A percentile compares a stretch with the other conserved stretches of the same genome.
phyloP scores from a whole-genome alignment of 108 stramenopile species.

The Mayamaea pseudoterrestris region DNA sequence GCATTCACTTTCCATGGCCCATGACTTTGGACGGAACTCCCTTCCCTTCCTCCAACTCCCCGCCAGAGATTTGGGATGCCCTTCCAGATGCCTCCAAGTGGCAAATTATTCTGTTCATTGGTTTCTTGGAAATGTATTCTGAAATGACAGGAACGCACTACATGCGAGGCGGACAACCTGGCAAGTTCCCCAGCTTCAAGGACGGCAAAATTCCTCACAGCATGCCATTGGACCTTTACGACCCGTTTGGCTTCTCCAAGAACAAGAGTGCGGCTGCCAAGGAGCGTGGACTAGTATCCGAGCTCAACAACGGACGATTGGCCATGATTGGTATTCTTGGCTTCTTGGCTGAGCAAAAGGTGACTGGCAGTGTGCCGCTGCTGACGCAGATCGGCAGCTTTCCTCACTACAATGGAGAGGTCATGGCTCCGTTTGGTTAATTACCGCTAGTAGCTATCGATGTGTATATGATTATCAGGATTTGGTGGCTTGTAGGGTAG shows the following conservation, averaged over 20 bases:
- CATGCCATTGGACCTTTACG: constrained; percentile 65
- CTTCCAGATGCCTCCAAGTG: constrained; percentile 75
- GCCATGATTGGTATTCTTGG: constrained; percentile 78
- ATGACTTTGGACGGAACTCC: constrained; percentile 51
- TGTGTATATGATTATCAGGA: too few species aligned
- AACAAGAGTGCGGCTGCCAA: constrained; percentile 48
- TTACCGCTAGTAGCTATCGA: too few species aligned
- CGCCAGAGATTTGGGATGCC: constrained; percentile 73
- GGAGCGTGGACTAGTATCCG: constrained; percentile 35
- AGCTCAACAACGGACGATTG: constrained; percentile 42
- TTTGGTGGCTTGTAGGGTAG: too few species aligned
- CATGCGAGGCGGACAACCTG: constrained; percentile 49
- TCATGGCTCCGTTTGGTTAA: constrained; percentile 53
- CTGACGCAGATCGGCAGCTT: constrained; percentile 42
- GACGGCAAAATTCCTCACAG: constrained; percentile 42
- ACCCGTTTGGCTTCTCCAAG: constrained; percentile 57
- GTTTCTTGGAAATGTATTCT: constrained; percentile 47
- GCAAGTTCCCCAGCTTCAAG: constrained; percentile 37
- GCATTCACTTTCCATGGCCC: constrained; percentile 74
- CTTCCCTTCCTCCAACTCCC: constrained; percentile 59
- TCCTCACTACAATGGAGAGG: constrained; percentile 43
- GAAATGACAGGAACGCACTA: constrained; percentile 28
- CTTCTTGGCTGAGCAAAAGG: constrained; percentile 49
- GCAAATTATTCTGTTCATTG: constrained; percentile 71
- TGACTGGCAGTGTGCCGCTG: constrained; percentile 51